Base-by-base conservation (phyloP, 768 basidiomycete species). In the Naganishia friedmannii region DNA sequence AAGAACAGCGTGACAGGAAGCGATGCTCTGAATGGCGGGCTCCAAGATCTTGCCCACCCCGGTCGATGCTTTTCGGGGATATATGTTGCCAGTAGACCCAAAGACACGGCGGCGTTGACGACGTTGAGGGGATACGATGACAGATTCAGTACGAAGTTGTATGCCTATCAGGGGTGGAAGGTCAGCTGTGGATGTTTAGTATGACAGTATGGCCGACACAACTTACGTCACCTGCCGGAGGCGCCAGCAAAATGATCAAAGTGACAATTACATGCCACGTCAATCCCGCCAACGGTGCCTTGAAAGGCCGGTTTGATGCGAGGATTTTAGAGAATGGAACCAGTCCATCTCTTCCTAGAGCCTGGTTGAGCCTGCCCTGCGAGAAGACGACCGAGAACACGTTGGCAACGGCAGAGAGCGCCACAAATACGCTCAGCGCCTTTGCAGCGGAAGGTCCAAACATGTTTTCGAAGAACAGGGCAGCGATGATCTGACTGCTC, bases 401-500 rank as follows among this genome's bases (percentile, higher is more conserved):
- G 48, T 70, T 70, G 4, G 65, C 72, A n/a, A 70, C 60, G 6
- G 72, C 72, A 2, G 53, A 57, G 21, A 70, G 31, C 0, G 69
- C 72, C 5, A 73, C 72, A 37, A 73, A 70, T 1, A 69, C 69
- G 19, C 66, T 60, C 5, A 73, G 42, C 51, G 29, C 68, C 45
- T 53, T 58, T 3, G 3, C 89, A 0, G 87, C 86, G 0, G 83
- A 79, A 0, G 84, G 82, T 0, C 89, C 90, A 77, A 86, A 90
- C 8, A 91, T 77, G 78, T 89, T 88, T 57, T 89, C 84, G 76
- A 91, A 91, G 80, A 89, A 90, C 37, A 90, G 77, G 0, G 89
- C 88, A 2, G 87, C 90, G n/a, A 88, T 85, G 63, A 89, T 87
- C 23, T 86, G 83, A 2, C 86, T 84, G 46, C 88, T 87, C n/a